Conservation (phyloP, 2,329 filamentous ascomycete species). For the Diaporthe citri region DNA sequence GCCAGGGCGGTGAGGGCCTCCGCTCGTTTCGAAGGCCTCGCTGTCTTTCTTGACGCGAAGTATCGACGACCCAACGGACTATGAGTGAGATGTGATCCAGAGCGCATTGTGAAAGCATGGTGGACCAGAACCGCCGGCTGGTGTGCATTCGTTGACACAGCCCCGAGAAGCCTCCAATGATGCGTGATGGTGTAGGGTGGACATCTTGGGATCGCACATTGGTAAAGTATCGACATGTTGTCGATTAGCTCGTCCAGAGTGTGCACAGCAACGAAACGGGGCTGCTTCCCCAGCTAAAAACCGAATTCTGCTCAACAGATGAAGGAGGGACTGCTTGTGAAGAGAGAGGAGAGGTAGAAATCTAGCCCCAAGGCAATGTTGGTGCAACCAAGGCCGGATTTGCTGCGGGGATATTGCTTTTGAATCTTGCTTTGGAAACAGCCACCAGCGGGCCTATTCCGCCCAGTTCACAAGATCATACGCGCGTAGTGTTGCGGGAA, state of each 20-base stretch:
- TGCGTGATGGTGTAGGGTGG: background rate
- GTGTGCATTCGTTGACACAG: background rate
- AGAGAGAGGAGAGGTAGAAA: background rate
- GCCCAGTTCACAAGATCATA: background rate
- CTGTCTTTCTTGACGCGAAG: background rate
- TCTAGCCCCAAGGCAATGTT: background rate
- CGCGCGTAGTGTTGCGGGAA: background rate
- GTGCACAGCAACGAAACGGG: background rate
- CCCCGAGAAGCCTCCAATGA: background rate
- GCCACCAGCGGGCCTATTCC: background rate
- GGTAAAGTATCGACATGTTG: background rate
- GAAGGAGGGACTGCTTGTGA: background rate
- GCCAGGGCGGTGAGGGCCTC: background rate
- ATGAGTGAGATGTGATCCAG: background rate
- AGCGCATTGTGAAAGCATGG: background rate
- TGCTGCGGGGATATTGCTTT: background rate
- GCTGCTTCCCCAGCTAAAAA: background rate
- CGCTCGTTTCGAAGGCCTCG: background rate
- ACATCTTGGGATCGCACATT: background rate
- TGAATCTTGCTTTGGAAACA: too few relatives aligned
- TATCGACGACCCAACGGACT: background rate
- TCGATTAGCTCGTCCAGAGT: background rate
- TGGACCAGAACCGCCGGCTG: background rate
- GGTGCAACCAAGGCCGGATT: background rate
- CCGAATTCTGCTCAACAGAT: background rate